Base-by-base conservation (phyloP, 2,329 filamentous ascomycete genomes). In the Botryotinia convoluta region DNA sequence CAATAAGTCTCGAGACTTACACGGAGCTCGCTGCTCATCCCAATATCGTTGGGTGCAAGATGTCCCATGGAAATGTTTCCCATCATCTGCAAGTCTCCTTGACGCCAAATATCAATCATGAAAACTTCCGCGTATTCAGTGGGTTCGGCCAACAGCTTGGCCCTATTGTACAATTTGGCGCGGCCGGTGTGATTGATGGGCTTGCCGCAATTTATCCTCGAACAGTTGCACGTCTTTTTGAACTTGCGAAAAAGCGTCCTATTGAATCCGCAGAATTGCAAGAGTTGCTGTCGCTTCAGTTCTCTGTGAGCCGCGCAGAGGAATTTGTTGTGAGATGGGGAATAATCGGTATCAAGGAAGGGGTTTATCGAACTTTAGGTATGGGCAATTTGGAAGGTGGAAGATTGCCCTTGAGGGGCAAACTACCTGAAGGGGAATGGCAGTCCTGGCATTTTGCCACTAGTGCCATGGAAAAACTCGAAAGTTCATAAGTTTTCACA, bases 31-130 rank as follows among this genome's bases (percentile, higher is more conserved):
- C 89, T 9, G 83, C 84, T 69, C 89, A 91, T 79, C 85, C 87
- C 42, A 91, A 91, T 79, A 90, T 91, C 73, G 88, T 91, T 18
- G 89, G 89, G 59, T 90, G 87, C 81, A 91, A 92, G 81, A 87
- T 91, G 79, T 91, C 88, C 1, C 89, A 91, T 79, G 89, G 88
- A 67, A 87, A 90, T 79, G 85, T 91, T 63, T 89, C 88, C 32
- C 84, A 87, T 77, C 88, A 90, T 79, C 83, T 86, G 9, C 86
- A 90, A 79, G 85, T 91, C 71, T 87, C 88, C 3, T 84, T 86
- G 22, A 86, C 86, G 76, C 89, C 89, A 0, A 79, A 83, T 69
- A 89, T 91, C 78, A 86, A 91, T 80, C 85, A 87, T 77, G 77
- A 80, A 3, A 83, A 85, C 62, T 91, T 91, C 82, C 85, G 84